phyloP scores from a whole-genome alignment of 208 protist species.

The Leishmania gerbilli region DNA sequence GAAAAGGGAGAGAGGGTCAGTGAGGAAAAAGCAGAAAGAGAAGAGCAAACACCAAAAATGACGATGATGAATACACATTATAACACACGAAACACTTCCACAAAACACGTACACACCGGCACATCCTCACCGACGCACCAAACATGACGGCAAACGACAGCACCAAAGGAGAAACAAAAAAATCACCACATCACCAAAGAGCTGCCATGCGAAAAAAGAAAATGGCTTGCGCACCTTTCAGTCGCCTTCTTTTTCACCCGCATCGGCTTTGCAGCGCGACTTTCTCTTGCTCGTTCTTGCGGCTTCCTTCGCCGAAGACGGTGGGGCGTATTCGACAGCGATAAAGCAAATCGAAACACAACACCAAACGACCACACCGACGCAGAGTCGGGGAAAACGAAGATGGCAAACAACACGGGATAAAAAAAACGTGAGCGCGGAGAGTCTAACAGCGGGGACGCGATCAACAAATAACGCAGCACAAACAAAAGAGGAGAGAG shows the following conservation, averaged over 20 bases:
- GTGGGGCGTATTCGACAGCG: not conserved
- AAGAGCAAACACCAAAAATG: not conserved
- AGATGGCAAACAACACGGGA: not conserved
- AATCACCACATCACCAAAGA: not conserved
- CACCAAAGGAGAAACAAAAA: no score
- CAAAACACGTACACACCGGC: not conserved
- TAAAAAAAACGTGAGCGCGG: not conserved
- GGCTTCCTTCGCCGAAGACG: not conserved
- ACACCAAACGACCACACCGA: not conserved
- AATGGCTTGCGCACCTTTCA: not conserved
- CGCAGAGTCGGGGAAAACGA: not conserved
- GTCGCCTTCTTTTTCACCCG: not conserved
- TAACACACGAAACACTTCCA: not conserved
- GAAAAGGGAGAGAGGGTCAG: not conserved
- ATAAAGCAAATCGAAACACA: not conserved
- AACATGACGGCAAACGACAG: no score
- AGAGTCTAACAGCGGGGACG: not conserved
- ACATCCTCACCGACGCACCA: no score
- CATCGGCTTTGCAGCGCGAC: not conserved
- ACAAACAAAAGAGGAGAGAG: conserved; percentile 10
- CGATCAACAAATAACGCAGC: not conserved
- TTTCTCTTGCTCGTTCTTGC: not conserved
- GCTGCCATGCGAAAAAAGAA: not conserved
- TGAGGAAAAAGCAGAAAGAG: not conserved
- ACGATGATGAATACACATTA: not conserved